Conservation (phyloP, 2,329 filamentous ascomycete species). For the Tolypocladium pustulatum region DNA sequence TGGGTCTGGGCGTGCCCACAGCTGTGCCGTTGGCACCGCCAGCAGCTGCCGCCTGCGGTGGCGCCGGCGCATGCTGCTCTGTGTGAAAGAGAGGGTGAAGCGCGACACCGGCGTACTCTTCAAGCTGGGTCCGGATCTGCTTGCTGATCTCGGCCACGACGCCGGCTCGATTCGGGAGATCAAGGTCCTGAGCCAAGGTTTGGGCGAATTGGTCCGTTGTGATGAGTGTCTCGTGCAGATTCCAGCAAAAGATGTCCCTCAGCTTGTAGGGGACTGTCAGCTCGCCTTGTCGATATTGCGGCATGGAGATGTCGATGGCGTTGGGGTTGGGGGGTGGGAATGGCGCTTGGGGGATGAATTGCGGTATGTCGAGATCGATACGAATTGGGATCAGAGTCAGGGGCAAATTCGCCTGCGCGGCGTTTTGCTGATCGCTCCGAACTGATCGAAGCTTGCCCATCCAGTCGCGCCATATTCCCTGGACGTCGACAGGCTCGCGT, state of each 20-base stretch:
- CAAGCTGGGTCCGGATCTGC: conserved; percentile 88
- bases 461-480: conserved; percentile 93
- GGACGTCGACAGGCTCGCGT: conserved; percentile 65
- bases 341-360: conserved; percentile 58
- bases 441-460: conserved; percentile 61
- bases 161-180: conserved; percentile 64
- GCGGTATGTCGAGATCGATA: conserved; percentile 84
- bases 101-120: conserved; percentile 91
- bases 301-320: conserved; percentile 58
- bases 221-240: conserved; percentile 84
- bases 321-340: conserved; percentile 53
- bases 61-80: conserved; percentile 21
- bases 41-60: conserved; percentile 8
- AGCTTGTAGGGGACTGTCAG: conserved; percentile 75
- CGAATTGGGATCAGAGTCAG: conserved; percentile 90
- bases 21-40: conserved; percentile 8
- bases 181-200: conserved; percentile 80
- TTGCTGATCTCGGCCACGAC: conserved; percentile 77
- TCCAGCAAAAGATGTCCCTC: conserved; percentile 96
- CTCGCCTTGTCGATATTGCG: conserved; percentile 72
- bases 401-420: conserved; percentile 64
- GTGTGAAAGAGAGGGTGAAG: conserved; percentile 85
- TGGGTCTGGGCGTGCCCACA: conserved; percentile 18
- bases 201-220: conserved; percentile 96
- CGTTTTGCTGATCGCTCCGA: conserved; percentile 49